Evolutionary conservation across 2,329 filamentous ascomycete species (phyloP).

Genomic region (Diplocarpon mali): DNA sequence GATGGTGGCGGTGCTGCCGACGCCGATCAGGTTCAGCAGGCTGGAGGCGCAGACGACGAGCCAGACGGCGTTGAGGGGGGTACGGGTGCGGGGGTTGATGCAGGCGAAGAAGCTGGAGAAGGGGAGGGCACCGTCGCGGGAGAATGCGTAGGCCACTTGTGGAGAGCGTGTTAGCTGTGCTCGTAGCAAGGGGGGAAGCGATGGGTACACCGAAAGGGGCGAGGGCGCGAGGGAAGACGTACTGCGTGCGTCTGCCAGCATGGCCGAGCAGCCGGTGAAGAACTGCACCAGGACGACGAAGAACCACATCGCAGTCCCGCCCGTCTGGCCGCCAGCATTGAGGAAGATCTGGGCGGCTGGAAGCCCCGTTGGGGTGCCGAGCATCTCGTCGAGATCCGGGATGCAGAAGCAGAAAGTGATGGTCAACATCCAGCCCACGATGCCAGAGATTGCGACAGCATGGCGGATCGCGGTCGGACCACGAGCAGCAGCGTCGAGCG

Average conservation of each 20-base stretch:
- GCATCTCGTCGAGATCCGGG: conserved; percentile 34
- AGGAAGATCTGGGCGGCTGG: conserved; percentile 49
- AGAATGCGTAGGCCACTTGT: conserved; percentile 45
- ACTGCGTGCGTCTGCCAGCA: conserved; percentile 49
- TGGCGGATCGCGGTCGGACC: conserved; percentile 48
- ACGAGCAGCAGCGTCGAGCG: conserved; percentile 48
- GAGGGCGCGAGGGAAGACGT: too few species aligned
- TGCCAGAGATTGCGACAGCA: conserved; percentile 47
- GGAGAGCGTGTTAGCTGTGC: too few species aligned
- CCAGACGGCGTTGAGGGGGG: conserved; percentile 53
- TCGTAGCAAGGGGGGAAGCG: too few species aligned
- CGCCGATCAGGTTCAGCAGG: conserved; percentile 39
- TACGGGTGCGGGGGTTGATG: conserved; percentile 42
- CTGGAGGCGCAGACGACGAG: conserved; percentile 48
- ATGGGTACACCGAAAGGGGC: too few species aligned
- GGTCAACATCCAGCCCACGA: conserved; percentile 50
- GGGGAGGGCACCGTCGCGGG: conserved; percentile 48
- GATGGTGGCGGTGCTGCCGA: conserved; percentile 39
- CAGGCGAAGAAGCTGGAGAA: conserved; percentile 41
- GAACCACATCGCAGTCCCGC: conserved; percentile 50
- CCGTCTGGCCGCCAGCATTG: conserved; percentile 44
- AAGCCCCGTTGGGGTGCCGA: conserved; percentile 42
- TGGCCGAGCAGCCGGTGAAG: conserved; percentile 52
- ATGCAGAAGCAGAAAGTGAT: conserved; percentile 54
- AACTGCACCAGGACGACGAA: conserved; percentile 53